Evolutionary conservation across 2,329 filamentous ascomycete genomes (phyloP).

Genomic region (Colletotrichum ledebouriae): DNA sequence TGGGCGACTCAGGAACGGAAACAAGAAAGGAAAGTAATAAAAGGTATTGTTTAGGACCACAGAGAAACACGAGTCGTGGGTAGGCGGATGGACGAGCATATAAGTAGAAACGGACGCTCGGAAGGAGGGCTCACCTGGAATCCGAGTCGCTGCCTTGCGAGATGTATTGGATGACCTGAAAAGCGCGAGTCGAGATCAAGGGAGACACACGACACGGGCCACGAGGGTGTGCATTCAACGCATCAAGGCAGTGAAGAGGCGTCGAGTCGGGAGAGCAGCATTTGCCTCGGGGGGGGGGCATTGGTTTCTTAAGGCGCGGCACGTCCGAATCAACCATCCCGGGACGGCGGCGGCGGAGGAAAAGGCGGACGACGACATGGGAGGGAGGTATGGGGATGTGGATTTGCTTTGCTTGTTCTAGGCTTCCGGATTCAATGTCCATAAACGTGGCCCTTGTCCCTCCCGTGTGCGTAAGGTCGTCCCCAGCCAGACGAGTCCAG

Average conservation of each 20-base stretch:
- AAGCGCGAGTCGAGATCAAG: constrained; percentile 28
- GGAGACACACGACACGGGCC: not conserved
- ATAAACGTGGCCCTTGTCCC: too few species aligned
- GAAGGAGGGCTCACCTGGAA: constrained; percentile 16
- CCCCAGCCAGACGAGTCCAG: too few species aligned
- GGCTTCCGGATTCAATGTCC: too few species aligned
- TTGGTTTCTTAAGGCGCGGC: constrained; percentile 12
- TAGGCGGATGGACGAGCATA: constrained; percentile 10
- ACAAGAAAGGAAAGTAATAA: constrained; percentile 15
- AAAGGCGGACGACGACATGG: constrained; percentile 13
- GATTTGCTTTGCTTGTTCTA: too few species aligned
- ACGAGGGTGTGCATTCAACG: constrained; percentile 21
- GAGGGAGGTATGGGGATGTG: not conserved
- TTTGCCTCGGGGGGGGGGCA: not conserved
- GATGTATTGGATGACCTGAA: constrained; percentile 26
- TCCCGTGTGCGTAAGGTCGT: not conserved
- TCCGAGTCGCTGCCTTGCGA: constrained; percentile 30
- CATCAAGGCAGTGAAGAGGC: constrained; percentile 28
- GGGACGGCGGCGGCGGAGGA: constrained; percentile 10
- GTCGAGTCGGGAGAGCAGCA: constrained; percentile 25
- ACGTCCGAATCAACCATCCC: constrained; percentile 6
- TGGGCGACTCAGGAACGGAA: constrained; percentile 27
- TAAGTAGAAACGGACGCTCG: constrained; percentile 21
- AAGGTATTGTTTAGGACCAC: constrained; percentile 7
- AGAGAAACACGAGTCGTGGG: constrained; percentile 29